A percentile compares a stretch with the other conserved stretches of the same genome.
Evolutionary conservation across 1,139 yeast genomes (phyloP).

Genomic region (Saccharomyces hybrid): DNA sequence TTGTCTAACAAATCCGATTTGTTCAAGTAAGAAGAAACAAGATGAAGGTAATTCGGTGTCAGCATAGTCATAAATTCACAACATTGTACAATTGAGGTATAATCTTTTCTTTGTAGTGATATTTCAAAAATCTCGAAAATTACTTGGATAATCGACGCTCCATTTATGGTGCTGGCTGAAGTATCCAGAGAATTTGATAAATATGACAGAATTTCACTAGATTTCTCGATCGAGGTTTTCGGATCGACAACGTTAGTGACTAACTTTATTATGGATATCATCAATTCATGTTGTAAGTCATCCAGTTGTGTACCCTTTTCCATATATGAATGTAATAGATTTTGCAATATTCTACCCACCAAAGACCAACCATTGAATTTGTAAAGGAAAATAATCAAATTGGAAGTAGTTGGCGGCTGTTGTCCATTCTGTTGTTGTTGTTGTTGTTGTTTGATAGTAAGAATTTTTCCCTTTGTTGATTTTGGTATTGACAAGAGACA

Average conservation of each 20-base stretch:
- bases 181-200: constrained; percentile 29
- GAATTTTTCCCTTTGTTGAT: constrained; percentile 66
- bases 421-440: constrained; percentile 8
- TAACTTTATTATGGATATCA: constrained; percentile 46
- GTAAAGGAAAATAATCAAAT: constrained; percentile 60
- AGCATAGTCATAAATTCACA: constrained; percentile 46
- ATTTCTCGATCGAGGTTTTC: constrained; percentile 36
- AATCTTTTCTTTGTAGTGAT: constrained; percentile 50
- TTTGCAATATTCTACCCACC: constrained; percentile 69
- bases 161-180: neutral
- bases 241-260: constrained; percentile 43
- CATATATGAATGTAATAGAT: constrained; percentile 41
- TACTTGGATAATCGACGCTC: constrained; percentile 46
- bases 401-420: constrained; percentile 8
- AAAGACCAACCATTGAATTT: constrained; percentile 83
- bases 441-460: constrained; percentile 37
- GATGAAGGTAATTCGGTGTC: constrained; percentile 45
- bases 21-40: constrained; percentile 75
- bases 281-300: constrained; percentile 30
- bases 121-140: constrained; percentile 62
- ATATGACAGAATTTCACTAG: constrained; percentile 34
- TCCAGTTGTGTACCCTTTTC: constrained; percentile 19
- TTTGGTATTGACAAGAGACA: constrained; percentile 37
- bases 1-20: constrained; percentile 59
- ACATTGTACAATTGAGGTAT: constrained; percentile 41